Conservation (phyloP, 2,329 filamentous ascomycete genomes). For the Hypoxylon sp. region DNA sequence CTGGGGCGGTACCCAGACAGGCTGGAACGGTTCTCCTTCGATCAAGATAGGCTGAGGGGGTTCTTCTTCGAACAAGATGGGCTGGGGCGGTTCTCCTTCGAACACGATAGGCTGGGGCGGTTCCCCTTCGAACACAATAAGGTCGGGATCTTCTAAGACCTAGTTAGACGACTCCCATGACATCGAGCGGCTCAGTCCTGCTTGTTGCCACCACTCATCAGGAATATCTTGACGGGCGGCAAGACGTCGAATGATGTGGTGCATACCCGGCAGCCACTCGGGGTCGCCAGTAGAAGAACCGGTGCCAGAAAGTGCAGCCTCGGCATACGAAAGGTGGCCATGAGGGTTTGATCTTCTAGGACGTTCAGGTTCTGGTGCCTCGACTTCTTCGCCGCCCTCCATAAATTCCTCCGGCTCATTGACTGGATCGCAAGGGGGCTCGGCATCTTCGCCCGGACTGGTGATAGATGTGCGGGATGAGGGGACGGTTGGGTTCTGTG, state of each 20-base stretch:
- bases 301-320: conserved; percentile 59
- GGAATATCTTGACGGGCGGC: conserved; percentile 81
- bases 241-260: conserved; percentile 78
- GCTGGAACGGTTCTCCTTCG: too few species aligned
- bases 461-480: conserved; percentile 66
- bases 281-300: conserved; percentile 48
- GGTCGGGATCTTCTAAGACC: neutral
- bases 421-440: conserved; percentile 66
- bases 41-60: too few species aligned
- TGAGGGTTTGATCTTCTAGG: conserved; percentile 31
- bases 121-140: neutral
- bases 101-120: too few species aligned
- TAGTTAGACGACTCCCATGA: conserved; percentile 57
- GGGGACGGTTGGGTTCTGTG: conserved; percentile 59
- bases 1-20: too few species aligned
- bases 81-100: too few species aligned
- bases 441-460: conserved; percentile 58
- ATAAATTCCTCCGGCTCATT: conserved; percentile 70
- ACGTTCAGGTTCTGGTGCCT: conserved; percentile 20
- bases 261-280: conserved; percentile 72
- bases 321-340: conserved; percentile 56
- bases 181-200: conserved; percentile 74
- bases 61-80: too few species aligned
- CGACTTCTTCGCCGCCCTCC: conserved; percentile 61
- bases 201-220: conserved; percentile 85